phyloP scores from a whole-genome alignment of 768 basidiomycete species.

The Calvatia gigantea region DNA sequence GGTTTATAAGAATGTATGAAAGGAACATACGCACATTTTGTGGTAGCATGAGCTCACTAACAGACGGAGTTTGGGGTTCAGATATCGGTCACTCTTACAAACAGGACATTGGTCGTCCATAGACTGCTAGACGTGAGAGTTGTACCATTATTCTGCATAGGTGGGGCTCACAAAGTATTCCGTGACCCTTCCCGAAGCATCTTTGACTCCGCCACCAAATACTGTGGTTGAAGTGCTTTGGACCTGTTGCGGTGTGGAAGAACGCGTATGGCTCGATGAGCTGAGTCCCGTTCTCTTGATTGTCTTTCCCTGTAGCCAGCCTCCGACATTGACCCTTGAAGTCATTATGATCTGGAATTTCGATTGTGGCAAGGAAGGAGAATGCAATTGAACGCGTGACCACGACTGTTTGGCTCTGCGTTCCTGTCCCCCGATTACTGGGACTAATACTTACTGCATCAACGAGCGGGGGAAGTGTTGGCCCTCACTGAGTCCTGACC shows the following conservation, averaged over 20 bases:
- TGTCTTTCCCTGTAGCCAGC: constrained; percentile 74
- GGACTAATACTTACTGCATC: too few species aligned
- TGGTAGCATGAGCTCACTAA: constrained; percentile 97
- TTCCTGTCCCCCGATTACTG: too few species aligned
- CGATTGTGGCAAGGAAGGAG: not conserved
- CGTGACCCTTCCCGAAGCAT: constrained; percentile 75
- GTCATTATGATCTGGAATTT: constrained; percentile 20
- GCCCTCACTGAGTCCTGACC: too few species aligned
- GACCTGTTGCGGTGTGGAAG: constrained; percentile 60
- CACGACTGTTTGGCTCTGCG: too few species aligned
- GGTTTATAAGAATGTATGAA: not conserved
- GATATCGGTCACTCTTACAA: constrained; percentile 93
- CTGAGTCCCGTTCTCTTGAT: constrained; percentile 61
- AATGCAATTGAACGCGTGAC: too few species aligned
- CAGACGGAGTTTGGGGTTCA: constrained; percentile 91
- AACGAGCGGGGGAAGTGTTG: too few species aligned
- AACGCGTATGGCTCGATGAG: constrained; percentile 48
- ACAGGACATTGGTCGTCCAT: constrained; percentile 96
- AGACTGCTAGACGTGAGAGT: constrained; percentile 38
- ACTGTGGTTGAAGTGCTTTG: constrained; percentile 72
- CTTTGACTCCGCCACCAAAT: constrained; percentile 83
- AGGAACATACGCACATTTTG: constrained; percentile 69
- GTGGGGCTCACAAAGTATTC: constrained; percentile 69
- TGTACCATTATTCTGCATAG: not conserved
- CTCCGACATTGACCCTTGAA: constrained; percentile 31